Conservation (phyloP, 2,329 filamentous ascomycete species). For the Neonectria ditissima region DNA sequence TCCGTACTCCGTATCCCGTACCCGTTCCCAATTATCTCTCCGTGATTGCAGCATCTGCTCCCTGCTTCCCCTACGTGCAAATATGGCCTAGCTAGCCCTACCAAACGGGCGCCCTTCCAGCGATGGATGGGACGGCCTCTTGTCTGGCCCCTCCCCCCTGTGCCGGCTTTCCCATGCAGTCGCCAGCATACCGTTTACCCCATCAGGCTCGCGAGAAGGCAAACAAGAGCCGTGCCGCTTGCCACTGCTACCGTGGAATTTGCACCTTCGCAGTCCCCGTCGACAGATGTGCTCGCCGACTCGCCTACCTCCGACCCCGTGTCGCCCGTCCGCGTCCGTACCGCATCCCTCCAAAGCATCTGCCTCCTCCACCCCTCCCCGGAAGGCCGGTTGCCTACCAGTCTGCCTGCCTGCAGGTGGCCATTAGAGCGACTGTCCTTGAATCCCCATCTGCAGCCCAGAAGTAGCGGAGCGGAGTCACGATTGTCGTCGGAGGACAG, state of each 20-base stretch:
- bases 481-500: not conserved
- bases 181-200: not conserved
- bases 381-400: conserved; percentile 19
- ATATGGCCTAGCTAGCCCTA: not conserved
- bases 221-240: not conserved
- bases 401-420: conserved; percentile 26
- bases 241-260: conserved; percentile 2
- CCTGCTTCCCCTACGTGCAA: not conserved
- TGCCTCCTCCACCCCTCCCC: no score
- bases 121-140: not conserved
- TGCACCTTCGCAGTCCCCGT: not conserved
- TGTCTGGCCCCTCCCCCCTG: not conserved
- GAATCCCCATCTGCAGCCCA: conserved; percentile 22
- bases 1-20: not conserved
- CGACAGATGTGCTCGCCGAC: conserved; percentile 15
- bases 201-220: not conserved
- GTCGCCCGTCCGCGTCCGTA: conserved; percentile 31
- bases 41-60: not conserved
- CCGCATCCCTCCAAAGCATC: conserved; percentile 3
- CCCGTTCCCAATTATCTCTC: not conserved
- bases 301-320: conserved; percentile 32
- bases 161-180: not conserved
- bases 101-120: not conserved
- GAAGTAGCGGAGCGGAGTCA: conserved; percentile 23
- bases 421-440: conserved; percentile 16